Percentiles rank a stretch among this genome's conserved stretches.
Conservation (phyloP, 2,329 filamentous ascomycete genomes). For the Ophiostoma sp. region DNA sequence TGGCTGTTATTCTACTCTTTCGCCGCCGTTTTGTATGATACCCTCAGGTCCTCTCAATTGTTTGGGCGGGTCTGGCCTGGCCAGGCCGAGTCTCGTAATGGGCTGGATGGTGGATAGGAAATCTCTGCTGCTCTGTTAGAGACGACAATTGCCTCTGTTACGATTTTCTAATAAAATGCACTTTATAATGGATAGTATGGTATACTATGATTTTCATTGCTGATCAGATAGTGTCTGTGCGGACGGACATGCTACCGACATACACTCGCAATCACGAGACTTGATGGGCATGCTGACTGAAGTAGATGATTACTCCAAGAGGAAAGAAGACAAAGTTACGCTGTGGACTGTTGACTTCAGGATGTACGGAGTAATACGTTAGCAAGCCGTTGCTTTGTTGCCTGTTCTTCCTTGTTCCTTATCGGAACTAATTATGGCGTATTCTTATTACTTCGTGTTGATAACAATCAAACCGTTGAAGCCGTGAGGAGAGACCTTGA, state of each 20-base stretch:
- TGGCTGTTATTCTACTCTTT: neutral
- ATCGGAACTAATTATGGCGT: too few species aligned
- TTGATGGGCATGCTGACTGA: neutral
- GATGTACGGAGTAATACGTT: too few species aligned
- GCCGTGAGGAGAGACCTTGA: slow-evolving; percentile 1
- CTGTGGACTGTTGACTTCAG: neutral
- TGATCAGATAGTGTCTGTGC: neutral
- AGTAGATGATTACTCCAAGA: neutral
- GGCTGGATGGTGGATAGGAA: neutral
- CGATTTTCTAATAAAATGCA: too few species aligned
- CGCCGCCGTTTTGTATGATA: neutral
- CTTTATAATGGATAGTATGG: neutral
- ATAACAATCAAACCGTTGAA: slow-evolving; percentile 10
- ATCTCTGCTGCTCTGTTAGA: neutral
- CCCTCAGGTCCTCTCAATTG: neutral
- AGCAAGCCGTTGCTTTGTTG: neutral
- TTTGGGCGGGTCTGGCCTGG: neutral
- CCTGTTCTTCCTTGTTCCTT: neutral
- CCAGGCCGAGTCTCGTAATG: neutral
- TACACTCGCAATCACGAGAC: slow-evolving; percentile 5
- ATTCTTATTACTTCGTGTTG: neutral
- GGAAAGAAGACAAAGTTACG: neutral
- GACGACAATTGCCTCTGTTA: too few species aligned
- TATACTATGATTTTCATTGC: neutral
- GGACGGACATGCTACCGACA: slow-evolving; percentile 1